Conservation (phyloP, 2,329 filamentous ascomycete genomes). For the Curvularia sp. region DNA sequence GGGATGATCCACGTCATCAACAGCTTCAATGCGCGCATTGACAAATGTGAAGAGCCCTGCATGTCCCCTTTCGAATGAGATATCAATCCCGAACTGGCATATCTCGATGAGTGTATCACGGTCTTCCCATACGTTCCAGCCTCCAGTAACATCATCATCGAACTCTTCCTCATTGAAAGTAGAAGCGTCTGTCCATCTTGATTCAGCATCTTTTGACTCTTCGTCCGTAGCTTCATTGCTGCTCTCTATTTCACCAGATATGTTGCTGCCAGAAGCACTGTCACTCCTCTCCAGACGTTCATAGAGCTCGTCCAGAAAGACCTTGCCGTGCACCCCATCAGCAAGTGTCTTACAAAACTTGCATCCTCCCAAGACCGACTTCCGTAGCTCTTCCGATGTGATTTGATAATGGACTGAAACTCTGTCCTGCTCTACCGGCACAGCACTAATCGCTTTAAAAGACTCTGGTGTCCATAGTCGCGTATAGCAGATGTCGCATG, state of each 20-base stretch:
- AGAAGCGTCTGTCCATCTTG: conserved; percentile 7
- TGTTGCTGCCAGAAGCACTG: not conserved
- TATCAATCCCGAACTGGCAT: conserved; percentile 5
- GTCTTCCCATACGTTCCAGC: conserved; percentile 17
- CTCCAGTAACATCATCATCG: conserved; percentile 10
- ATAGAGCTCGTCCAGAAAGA: conserved; percentile 16
- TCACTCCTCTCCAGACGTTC: conserved; percentile 6
- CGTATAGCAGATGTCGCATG: not conserved
- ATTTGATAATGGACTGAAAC: not conserved
- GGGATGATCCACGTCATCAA: not conserved
- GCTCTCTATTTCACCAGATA: not conserved
- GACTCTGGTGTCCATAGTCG: not conserved
- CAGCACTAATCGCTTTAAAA: not conserved
- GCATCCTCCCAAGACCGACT: conserved; percentile 14
- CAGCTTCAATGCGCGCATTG: conserved; percentile 14
- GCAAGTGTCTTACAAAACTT: conserved; percentile 15
- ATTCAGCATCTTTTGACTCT: not conserved
- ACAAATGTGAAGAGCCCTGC: conserved; percentile 12
- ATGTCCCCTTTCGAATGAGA: conserved; percentile 14
- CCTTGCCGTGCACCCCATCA: conserved; percentile 13
- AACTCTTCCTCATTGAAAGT: conserved; percentile 14
- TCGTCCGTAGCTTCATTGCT: not conserved
- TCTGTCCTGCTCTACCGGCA: not conserved
- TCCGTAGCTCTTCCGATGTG: conserved; percentile 10
- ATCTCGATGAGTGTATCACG: conserved; percentile 10